A percentile compares a stretch with the other conserved stretches of the same genome.
phyloP scores from a whole-genome alignment of 2,329 filamentous ascomycete species.

The Pseudocercospora musae region DNA sequence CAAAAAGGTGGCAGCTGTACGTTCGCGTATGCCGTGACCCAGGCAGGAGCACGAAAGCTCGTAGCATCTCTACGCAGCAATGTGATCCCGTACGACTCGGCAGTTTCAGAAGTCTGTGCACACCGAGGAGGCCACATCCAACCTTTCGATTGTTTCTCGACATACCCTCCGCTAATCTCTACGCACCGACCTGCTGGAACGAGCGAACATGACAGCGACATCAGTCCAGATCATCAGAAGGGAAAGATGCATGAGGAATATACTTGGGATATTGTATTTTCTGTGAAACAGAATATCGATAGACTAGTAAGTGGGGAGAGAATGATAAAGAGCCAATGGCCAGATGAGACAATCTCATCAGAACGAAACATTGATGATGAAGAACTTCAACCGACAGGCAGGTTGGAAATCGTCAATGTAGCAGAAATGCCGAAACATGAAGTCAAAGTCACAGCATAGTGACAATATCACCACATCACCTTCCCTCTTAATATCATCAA shows the following conservation, averaged over 20 bases:
- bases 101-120: background rate
- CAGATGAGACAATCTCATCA: background rate
- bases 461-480: background rate
- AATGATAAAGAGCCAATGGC: background rate
- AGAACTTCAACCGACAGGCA: background rate
- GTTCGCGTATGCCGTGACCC: background rate
- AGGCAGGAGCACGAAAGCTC: background rate
- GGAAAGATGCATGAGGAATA: background rate
- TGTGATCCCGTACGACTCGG: background rate
- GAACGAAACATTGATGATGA: background rate
- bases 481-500: conserved; percentile 1
- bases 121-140: background rate
- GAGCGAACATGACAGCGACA: background rate
- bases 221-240: background rate
- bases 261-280: background rate
- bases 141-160: background rate
- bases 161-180: background rate
- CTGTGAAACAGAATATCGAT: background rate
- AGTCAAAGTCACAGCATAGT: background rate
- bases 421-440: background rate
- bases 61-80: background rate
- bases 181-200: background rate
- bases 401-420: background rate
- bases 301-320: background rate
- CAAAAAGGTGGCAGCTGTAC: background rate